Percentiles rank a stretch among this genome's conserved stretches.
Conservation (phyloP, 2,329 filamentous ascomycete genomes). For the Raffaelea albimanens region DNA sequence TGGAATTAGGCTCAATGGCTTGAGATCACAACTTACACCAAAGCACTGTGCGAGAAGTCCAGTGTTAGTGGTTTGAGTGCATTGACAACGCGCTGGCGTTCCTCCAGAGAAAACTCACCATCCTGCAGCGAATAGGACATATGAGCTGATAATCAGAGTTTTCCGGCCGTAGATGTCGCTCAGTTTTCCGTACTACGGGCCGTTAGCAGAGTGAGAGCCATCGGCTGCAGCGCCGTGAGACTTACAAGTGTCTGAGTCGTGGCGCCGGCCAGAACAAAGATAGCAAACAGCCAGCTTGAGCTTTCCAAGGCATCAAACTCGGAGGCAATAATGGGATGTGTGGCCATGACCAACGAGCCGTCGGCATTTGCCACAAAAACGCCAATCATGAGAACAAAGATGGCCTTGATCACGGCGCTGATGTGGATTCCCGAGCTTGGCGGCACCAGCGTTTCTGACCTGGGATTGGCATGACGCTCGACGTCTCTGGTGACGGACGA, state of each 20-base stretch:
- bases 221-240: not conserved
- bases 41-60: too few species aligned
- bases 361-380: conserved; percentile 61
- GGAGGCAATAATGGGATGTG: conserved; percentile 52
- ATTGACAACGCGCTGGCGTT: too few species aligned
- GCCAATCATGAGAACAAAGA: conserved; percentile 22
- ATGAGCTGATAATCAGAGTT: conserved; percentile 35
- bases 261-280: conserved; percentile 39
- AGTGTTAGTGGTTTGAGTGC: too few species aligned
- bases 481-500: conserved; percentile 8
- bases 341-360: conserved; percentile 54
- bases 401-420: conserved; percentile 2
- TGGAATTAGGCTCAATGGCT: not conserved
- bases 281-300: conserved; percentile 48
- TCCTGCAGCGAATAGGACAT: conserved; percentile 38
- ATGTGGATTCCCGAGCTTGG: not conserved
- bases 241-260: conserved; percentile 43
- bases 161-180: conserved; percentile 50
- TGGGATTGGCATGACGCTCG: not conserved
- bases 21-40: conserved; percentile 19
- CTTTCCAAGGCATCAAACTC: conserved; percentile 47
- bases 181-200: conserved; percentile 38
- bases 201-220: not conserved
- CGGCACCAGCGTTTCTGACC: not conserved
- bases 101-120: conserved; percentile 37